phyloP scores from a whole-genome alignment of 768 basidiomycete species.

The Kwoniella shandongensis region DNA sequence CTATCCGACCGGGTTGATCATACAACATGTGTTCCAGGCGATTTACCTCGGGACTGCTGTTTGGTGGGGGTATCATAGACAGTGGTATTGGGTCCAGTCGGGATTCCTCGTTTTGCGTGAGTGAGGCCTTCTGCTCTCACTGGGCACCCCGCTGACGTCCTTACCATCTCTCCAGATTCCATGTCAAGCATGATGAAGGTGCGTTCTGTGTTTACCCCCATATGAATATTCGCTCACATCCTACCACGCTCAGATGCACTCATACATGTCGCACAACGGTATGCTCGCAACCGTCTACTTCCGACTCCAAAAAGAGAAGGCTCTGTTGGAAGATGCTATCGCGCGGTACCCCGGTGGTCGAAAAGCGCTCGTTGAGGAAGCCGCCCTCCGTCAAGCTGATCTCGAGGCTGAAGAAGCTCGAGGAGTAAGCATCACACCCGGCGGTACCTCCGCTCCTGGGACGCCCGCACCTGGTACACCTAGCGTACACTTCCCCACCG shows the following conservation, averaged over 20 bases:
- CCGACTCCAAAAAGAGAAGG: slow-evolving; percentile 55
- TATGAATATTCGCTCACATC: slow-evolving; percentile 8
- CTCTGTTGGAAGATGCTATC: slow-evolving; percentile 49
- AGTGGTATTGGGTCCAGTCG: slow-evolving; percentile 97
- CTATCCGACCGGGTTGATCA: slow-evolving; percentile 68
- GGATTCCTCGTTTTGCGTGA: slow-evolving; percentile 53
- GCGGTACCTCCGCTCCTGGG: slow-evolving; percentile 28
- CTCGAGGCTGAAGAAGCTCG: slow-evolving; percentile 27
- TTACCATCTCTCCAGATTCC: slow-evolving; percentile 64
- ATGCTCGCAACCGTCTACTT: slow-evolving; percentile 62
- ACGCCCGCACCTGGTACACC: slow-evolving; percentile 29
- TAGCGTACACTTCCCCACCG: background rate
- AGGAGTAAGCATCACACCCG: slow-evolving; percentile 11
- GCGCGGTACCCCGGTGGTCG: slow-evolving; percentile 37
- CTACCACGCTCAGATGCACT: slow-evolving; percentile 80
- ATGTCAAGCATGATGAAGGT: slow-evolving; percentile 60
- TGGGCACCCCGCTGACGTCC: background rate
- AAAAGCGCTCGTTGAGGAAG: slow-evolving; percentile 33
- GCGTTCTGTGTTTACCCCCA: slow-evolving; percentile 1
- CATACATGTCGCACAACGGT: slow-evolving; percentile 85
- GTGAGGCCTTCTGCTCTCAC: slow-evolving; percentile 12
- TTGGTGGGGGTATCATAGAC: slow-evolving; percentile 85
- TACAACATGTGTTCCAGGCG: slow-evolving; percentile 82
- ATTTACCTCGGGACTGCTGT: slow-evolving; percentile 70
- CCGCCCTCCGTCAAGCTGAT: slow-evolving; percentile 20